Percentiles rank a stretch among this genome's conserved stretches.
phyloP scores from a whole-genome alignment of 768 basidiomycete species.

The Tulasnella sp. region DNA sequence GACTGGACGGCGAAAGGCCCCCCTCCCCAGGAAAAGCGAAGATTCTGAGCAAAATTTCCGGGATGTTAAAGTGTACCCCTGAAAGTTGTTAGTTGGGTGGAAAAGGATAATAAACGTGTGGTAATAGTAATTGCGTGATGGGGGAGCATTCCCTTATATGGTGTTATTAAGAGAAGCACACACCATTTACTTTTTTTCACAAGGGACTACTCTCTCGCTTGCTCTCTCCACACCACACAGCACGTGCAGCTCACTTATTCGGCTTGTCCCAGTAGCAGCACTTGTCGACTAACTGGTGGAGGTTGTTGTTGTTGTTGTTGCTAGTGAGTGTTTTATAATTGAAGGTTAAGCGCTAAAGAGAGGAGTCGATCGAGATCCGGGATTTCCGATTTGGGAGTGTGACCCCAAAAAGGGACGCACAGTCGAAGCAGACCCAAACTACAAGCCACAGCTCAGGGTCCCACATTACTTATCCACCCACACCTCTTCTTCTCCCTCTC shows the following conservation, averaged over 20 bases:
- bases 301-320: background rate
- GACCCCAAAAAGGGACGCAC: constrained; percentile 6
- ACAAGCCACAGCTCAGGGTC: constrained; percentile 17
- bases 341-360: background rate
- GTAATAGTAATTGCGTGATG: constrained; percentile 3
- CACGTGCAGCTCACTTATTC: background rate
- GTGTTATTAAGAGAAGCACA: constrained; percentile 12
- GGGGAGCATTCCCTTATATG: constrained; percentile 1
- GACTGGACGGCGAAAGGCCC: too few species aligned
- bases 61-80: background rate
- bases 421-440: background rate
- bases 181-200: constrained; percentile 5
- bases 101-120: constrained; percentile 1
- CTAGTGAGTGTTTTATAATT: too few species aligned
- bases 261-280: background rate
- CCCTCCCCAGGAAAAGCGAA: background rate
- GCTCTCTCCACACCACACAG: background rate
- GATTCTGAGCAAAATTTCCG: background rate
- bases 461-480: constrained; percentile 17
- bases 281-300: background rate
- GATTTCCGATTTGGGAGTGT: constrained; percentile 5
- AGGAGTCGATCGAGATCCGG: constrained; percentile 13
- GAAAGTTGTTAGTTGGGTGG: background rate
- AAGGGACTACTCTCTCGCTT: background rate
- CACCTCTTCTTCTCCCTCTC: background rate